Percentiles rank a stretch among this genome's conserved stretches.
These are phyloP conservation scores for Geotrichum citri-aurantii DNA, from an alignment of 1,139 yeast genomes.

Conservation along the genomic window DNA sequence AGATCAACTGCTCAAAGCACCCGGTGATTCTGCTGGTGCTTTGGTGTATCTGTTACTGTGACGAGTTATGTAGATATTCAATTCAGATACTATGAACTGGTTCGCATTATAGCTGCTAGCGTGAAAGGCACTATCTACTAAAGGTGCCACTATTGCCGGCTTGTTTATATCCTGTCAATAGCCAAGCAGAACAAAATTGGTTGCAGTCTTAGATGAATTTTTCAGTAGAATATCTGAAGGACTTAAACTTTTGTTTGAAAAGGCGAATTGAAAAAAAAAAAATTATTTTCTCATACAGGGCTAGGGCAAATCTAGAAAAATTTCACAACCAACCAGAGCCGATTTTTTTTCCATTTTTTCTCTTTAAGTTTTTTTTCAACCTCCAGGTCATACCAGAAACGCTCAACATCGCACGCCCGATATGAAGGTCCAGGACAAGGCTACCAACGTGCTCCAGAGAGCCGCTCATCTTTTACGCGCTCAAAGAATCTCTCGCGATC, in stretches of 20 bases:
- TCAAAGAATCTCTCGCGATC: conserved; percentile 38
- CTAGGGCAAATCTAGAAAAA: conserved; percentile 6
- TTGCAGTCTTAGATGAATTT: background rate
- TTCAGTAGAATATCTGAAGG: background rate
- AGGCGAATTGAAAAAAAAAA: background rate
- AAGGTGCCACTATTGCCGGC: background rate
- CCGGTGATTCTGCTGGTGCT: background rate
- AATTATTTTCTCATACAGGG: background rate
- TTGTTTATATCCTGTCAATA: background rate
- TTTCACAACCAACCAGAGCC: conserved; percentile 11
- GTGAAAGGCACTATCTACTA: background rate
- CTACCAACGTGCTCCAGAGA: conserved; percentile 66
- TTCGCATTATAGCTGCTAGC: background rate
- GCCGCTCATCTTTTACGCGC: conserved; percentile 65
- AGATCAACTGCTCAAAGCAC: background rate
- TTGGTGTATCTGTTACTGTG: background rate
- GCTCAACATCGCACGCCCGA: background rate
- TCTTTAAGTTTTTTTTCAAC: background rate
- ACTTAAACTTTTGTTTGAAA: background rate
- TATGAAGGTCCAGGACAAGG: conserved; percentile 66
- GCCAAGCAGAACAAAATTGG: background rate
- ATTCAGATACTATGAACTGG: background rate
- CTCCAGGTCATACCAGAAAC: background rate
- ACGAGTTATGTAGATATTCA: background rate
- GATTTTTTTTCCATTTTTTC: background rate